Base-by-base conservation (phyloP, 208 protist species). In the Trypanosoma mega region DNA sequence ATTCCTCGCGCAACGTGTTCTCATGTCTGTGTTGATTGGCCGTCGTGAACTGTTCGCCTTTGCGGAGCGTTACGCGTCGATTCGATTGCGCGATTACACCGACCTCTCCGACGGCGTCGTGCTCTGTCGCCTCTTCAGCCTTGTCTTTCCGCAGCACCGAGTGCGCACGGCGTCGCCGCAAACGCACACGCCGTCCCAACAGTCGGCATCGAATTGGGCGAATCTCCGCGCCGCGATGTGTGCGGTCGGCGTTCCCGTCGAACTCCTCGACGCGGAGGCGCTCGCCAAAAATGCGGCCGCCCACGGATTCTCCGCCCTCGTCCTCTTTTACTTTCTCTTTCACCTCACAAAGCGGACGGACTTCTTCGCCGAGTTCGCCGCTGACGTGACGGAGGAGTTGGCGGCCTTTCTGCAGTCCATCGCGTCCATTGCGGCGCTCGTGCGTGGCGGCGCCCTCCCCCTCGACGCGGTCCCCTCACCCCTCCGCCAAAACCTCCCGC, bases 11-110 rank as follows among this genome's bases (percentile, higher is more conserved):
- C 20, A 34, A 34, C 20, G n/a, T n/a, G n/a, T n/a, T n/a, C n/a
- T n/a, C 9, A 68, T 63, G 20, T 60, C 54, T 23, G 67, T 83
- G 20, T 33, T 83, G 6, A 89, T 92, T 72, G 85, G 85, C 12
- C 66, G 70, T 48, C 76, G 83, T 60, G 80, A 93, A 49, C 82
- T 93, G 51, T 88, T 90, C 68, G 82, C 86, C 51, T 93, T 93
- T 48, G 85, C 82, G 9, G 85, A 92, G 53, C 75, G 85, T 2
- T 75, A 92, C 73, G 74, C 78, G 31, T 60, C 66, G 2, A 56
- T 63, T 2, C 74, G 60, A 9, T 59, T 90, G 27, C 70, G 48
- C n/a, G 82, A 90, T 49, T 91, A 84, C 74, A 59, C 47, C 26
- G 54, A 66, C 23, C 69, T 92, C 12, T 70, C 65, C 0, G 82